These are phyloP conservation scores for Penicillium paneum DNA, from an alignment of 2,329 filamentous ascomycete genomes.

Conservation along the genomic window DNA sequence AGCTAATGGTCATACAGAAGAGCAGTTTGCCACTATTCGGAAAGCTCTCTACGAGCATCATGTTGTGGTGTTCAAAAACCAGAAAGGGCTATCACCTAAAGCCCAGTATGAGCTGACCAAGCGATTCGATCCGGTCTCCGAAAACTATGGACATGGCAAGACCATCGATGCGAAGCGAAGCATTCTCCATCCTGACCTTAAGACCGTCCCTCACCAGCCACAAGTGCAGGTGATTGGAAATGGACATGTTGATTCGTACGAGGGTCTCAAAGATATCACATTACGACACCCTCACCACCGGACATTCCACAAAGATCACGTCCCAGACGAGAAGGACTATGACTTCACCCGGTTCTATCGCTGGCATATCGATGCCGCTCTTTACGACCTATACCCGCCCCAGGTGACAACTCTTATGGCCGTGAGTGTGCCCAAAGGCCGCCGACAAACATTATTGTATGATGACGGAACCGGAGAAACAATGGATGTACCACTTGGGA, in stretches of 20 bases:
- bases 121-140: constrained; percentile 65
- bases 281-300: constrained; percentile 74
- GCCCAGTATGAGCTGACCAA: constrained; percentile 72
- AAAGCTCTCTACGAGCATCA: constrained; percentile 66
- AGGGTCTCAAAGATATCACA: constrained; percentile 65
- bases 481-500: constrained; percentile 67
- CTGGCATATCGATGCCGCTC: constrained; percentile 77
- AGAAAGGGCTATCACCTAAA: constrained; percentile 61
- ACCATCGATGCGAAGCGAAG: constrained; percentile 63
- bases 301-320: constrained; percentile 66
- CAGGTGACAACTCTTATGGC: constrained; percentile 70
- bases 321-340: constrained; percentile 61
- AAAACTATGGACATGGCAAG: constrained; percentile 72
- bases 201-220: constrained; percentile 75
- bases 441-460: constrained; percentile 66
- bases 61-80: constrained; percentile 68
- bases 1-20: constrained; percentile 45
- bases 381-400: constrained; percentile 72
- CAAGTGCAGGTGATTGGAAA: constrained; percentile 80
- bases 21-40: constrained; percentile 62
- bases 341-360: constrained; percentile 64
- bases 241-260: constrained; percentile 65
- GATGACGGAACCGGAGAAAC: constrained; percentile 68
- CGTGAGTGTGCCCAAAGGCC: constrained; percentile 66
- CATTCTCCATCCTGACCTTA: constrained; percentile 74